These are phyloP conservation scores for Aspergillus biplanus DNA, from an alignment of 495 filamentous ascomycete species.

Conservation along the genomic window DNA sequence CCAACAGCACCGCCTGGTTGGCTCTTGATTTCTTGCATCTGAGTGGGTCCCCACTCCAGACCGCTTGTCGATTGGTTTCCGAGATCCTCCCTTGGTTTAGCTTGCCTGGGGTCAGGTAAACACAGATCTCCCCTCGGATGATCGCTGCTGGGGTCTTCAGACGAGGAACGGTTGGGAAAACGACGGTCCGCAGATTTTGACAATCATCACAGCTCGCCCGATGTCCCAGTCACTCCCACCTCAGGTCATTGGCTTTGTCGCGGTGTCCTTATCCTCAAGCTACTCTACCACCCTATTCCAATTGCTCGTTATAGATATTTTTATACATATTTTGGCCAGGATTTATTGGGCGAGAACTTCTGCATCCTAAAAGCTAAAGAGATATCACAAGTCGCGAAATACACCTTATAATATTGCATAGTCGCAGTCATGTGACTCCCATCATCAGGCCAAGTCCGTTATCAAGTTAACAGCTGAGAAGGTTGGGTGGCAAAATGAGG, in stretches of 20 bases:
- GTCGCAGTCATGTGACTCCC: no score
- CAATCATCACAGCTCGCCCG: not conserved
- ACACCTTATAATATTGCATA: no score
- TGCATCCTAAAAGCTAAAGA: no score
- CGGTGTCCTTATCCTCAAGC: not conserved
- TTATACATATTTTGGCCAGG: no score
- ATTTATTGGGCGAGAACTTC: no score
- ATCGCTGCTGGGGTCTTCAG: slow-evolving; percentile 20
- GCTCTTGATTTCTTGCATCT: slow-evolving; percentile 17
- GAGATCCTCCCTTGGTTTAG: slow-evolving; percentile 8
- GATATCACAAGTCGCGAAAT: no score
- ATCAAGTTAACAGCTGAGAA: not conserved
- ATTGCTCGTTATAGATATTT: no score
- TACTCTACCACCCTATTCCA: not conserved
- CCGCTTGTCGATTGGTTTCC: slow-evolving; percentile 18
- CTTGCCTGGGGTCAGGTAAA: not conserved
- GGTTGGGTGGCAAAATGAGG: not conserved
- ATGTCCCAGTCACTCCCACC: not conserved
- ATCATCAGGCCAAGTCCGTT: not conserved
- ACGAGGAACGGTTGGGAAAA: not conserved
- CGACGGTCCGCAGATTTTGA: not conserved
- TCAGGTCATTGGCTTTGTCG: no score
- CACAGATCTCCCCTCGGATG: slow-evolving; percentile 9
- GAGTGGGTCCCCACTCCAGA: slow-evolving; percentile 14
- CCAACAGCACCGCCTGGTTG: slow-evolving; percentile 5